Evolutionary conservation across 345 rosid species (phyloP), one percentile per base, ranked within the genome.

Genomic region (Salix caprea): DNA sequence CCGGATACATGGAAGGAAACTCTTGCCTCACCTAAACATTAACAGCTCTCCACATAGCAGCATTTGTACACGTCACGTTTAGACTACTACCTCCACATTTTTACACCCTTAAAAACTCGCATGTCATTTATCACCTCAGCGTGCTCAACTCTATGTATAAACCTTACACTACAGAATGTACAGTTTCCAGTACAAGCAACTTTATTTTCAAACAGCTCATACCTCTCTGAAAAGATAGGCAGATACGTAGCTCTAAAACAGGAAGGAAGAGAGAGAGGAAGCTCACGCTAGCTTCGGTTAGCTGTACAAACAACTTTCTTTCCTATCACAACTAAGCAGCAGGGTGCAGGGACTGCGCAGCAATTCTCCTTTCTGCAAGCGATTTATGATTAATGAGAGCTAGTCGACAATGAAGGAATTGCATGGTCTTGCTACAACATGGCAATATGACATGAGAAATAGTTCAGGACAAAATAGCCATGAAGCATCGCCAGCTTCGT

Each of bases 341-440:
- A 1, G 84, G 86, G 40, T 81, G 87, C 73, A 85, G 87, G 78
- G 64, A 58, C 64, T 58, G 64, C 4, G 64, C 64, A 10, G 64
- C 85, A 74, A 88, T 86, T 83, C 94, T 87, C 86, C 84, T 82
- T 73, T 88, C 94, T 90, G 91, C 83, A 78, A 70, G 80, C 28
- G 80, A 44, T 69, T 37, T 19, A 69, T 24, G 34, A 42, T 21
- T 39, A 42, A 39, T 58, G 64, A 23, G 64, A 10, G 26, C 64
- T 10, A n/a, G 24, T 23, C 23, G 28, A 23, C 15, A 58, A 2
- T 6, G 30, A 58, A 23, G 62, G 32, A 65, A 40, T 58, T 58
- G 6, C 23, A 23, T 58, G 28, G 15, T 58, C 62, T n/a, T n/a
- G 10, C 28, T 58, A 58, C 26, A 26, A n/a, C 28, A 58, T 58